Evolutionary conservation across 257 asterid genomes (phyloP).

Genomic region (Petunia axillaris): DNA sequence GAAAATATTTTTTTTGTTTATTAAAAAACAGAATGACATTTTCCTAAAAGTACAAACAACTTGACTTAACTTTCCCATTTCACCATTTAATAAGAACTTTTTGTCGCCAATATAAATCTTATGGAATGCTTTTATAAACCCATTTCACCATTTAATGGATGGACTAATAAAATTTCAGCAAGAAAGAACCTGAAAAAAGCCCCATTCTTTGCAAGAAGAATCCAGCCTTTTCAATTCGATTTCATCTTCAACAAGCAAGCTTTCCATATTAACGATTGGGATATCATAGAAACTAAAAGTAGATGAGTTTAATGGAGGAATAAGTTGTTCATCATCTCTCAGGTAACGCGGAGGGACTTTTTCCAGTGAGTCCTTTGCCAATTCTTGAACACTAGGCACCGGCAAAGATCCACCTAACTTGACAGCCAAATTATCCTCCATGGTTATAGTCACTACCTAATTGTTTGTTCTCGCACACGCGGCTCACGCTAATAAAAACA

Average conservation of each 20-base stretch:
- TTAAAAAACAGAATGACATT: too few species aligned
- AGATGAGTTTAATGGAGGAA: not conserved
- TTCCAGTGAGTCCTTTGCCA: not conserved
- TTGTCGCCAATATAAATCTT: too few species aligned
- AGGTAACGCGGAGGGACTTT: constrained; percentile 1
- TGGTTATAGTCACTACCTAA: not conserved
- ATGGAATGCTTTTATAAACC: too few species aligned
- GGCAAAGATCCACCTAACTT: constrained; percentile 8
- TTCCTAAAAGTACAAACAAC: too few species aligned
- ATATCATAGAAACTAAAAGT: not conserved
- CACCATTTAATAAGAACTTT: too few species aligned
- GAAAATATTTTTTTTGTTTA: too few species aligned
- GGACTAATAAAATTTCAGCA: too few species aligned
- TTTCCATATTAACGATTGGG: constrained; percentile 22
- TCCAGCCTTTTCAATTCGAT: not conserved
- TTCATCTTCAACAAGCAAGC: not conserved
- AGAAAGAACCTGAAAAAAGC: constrained; percentile 17
- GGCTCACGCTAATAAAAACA: not conserved
- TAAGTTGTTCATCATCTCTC: not conserved
- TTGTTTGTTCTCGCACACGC: too few species aligned
- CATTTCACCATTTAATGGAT: too few species aligned
- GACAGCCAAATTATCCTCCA: not conserved
- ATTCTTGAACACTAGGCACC: not conserved
- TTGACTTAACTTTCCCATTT: too few species aligned
- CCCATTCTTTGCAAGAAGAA: not conserved